Conservation (phyloP, 768 basidiomycete species). For the Botryobasidium botryosum region DNA sequence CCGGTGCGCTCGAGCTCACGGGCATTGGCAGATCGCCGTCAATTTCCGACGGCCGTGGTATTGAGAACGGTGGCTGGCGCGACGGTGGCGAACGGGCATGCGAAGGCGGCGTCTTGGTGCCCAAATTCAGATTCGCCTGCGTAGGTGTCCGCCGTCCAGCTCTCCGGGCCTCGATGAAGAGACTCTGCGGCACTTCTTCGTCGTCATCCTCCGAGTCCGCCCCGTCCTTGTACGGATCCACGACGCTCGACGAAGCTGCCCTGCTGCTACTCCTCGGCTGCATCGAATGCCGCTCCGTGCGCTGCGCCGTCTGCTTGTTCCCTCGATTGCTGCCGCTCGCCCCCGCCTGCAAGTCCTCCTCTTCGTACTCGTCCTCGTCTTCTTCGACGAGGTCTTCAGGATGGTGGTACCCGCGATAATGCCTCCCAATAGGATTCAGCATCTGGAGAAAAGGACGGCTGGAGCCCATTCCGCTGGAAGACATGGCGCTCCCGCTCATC, state of each 20-base stretch:
- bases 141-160: conserved; percentile 5
- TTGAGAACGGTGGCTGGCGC: conserved; percentile 19
- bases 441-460: conserved; percentile 58
- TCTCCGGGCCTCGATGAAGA: conserved; percentile 56
- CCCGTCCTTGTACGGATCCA: conserved; percentile 6
- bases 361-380: conserved; percentile 41
- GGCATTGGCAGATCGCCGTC: conserved; percentile 2
- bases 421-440: conserved; percentile 62
- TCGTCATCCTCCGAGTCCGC: conserved; percentile 30
- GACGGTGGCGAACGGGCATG: neutral
- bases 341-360: conserved; percentile 3
- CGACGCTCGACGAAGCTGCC: too few relatives aligned
- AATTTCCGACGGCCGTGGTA: conserved; percentile 42
- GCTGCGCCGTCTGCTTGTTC: neutral
- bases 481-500: too few relatives aligned
- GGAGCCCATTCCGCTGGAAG: neutral
- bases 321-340: conserved; percentile 1
- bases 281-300: neutral
- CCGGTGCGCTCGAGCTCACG: conserved; percentile 2
- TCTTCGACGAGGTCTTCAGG: conserved; percentile 54
- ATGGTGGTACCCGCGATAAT: conserved; percentile 58
- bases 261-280: conserved; percentile 1
- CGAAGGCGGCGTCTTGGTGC: neutral
- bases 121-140: neutral
- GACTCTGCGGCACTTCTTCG: conserved; percentile 72